Evolutionary conservation across 306 rosid genomes (phyloP).

Genomic region (Malus fusca): DNA sequence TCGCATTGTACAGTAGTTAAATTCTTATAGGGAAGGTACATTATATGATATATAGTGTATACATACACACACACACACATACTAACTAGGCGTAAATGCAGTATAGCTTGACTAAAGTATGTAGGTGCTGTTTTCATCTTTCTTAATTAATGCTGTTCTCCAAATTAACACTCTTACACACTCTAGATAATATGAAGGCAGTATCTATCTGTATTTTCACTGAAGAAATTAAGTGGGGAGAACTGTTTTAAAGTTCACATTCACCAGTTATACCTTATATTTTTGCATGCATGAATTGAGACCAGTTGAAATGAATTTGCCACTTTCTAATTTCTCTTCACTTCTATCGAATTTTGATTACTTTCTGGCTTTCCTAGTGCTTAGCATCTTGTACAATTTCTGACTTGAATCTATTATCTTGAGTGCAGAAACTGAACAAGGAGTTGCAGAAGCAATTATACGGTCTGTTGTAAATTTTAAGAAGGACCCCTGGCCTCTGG

Average conservation of each 20-base stretch:
- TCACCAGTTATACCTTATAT: background rate
- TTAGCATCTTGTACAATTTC: background rate
- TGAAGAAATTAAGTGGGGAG: background rate
- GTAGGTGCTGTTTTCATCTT: background rate
- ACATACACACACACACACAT: background rate
- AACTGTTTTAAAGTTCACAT: background rate
- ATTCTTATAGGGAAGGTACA: background rate
- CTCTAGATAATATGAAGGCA: background rate
- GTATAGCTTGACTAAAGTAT: background rate
- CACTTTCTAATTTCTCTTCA: background rate
- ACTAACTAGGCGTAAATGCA: too few relatives aligned
- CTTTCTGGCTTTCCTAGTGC: background rate
- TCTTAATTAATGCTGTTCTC: background rate
- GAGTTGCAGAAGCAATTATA: slow-evolving; percentile 96
- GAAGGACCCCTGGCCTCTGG: slow-evolving; percentile 97
- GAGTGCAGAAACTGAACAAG: slow-evolving; percentile 94
- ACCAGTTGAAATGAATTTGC: background rate
- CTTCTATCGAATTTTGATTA: background rate
- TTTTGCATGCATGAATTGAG: background rate
- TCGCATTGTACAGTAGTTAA: background rate
- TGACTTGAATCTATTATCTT: slow-evolving; percentile 6
- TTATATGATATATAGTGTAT: background rate
- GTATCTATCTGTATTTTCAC: background rate
- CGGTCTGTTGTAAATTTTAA: slow-evolving; percentile 78
- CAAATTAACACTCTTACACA: background rate